Evolutionary conservation across 352 stramenopile genomes (phyloP).

Genomic region (Globisporangium echinulatum): DNA sequence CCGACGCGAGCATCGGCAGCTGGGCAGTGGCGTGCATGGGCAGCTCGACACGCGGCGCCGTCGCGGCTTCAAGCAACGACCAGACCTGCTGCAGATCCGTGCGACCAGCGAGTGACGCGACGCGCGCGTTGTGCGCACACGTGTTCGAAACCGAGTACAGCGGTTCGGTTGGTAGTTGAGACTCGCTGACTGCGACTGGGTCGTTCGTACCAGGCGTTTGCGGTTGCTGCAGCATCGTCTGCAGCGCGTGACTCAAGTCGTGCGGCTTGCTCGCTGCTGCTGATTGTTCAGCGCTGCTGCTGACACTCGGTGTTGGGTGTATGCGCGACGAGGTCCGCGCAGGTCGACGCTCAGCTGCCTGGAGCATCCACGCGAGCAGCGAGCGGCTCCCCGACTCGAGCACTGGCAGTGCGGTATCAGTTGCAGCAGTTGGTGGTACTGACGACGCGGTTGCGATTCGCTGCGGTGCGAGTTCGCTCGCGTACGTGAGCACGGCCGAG

Average conservation of each 20-base stretch:
- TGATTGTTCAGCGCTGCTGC: not conserved
- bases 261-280: constrained; percentile 13
- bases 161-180: constrained; percentile 1
- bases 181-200: not conserved
- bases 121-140: constrained; percentile 55
- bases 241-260: constrained; percentile 36
- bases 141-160: constrained; percentile 25
- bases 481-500: constrained; percentile 66
- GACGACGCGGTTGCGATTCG: constrained; percentile 15
- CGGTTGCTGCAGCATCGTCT: constrained; percentile 25
- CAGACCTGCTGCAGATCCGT: constrained; percentile 77
- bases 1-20: constrained; percentile 23
- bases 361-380: constrained; percentile 58
- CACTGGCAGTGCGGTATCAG: not conserved
- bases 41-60: constrained; percentile 36
- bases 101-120: constrained; percentile 45
- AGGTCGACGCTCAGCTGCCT: constrained; percentile 28
- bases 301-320: constrained; percentile 4
- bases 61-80: constrained; percentile 70
- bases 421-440: constrained; percentile 5
- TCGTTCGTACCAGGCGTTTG: not conserved
- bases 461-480: constrained; percentile 29
- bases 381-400: constrained; percentile 31
- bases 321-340: constrained; percentile 5
- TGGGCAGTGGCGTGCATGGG: constrained; percentile 33